These are phyloP conservation scores for Rhizophagus prolifer DNA, from an alignment of 192 early-diverging fungal genomes.

Conservation along the genomic window DNA sequence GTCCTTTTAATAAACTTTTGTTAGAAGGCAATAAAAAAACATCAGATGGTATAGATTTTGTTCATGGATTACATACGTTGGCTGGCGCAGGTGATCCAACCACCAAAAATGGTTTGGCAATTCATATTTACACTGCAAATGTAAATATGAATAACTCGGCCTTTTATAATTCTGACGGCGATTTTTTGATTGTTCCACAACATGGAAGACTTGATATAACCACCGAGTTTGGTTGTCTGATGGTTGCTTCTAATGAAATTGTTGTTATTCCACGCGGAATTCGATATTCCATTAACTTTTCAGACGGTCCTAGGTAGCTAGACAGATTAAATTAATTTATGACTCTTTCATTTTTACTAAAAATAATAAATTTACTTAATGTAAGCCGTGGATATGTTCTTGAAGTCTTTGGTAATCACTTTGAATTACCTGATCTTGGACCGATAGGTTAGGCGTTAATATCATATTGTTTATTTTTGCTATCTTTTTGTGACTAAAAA, in stretches of 20 bases:
- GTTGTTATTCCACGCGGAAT: slow-evolving; percentile 92
- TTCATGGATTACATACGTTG: slow-evolving; percentile 80
- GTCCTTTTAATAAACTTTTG: slow-evolving; percentile 71
- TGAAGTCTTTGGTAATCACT: slow-evolving; percentile 87
- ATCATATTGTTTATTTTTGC: neutral
- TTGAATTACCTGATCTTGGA: slow-evolving; percentile 93
- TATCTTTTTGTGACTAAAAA: neutral
- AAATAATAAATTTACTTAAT: neutral
- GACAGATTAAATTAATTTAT: neutral
- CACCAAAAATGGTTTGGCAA: slow-evolving; percentile 74
- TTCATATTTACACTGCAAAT: slow-evolving; percentile 82
- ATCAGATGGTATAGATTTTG: slow-evolving; percentile 61
- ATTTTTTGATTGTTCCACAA: slow-evolving; percentile 93
- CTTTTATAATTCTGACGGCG: slow-evolving; percentile 91
- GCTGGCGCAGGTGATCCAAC: slow-evolving; percentile 84
- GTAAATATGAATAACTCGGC: slow-evolving; percentile 73
- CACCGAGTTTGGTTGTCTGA: slow-evolving; percentile 87
- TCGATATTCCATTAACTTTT: slow-evolving; percentile 75
- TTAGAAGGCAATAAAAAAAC: slow-evolving; percentile 27
- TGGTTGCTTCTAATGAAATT: slow-evolving; percentile 88
- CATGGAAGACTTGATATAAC: slow-evolving; percentile 83
- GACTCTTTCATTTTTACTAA: neutral
- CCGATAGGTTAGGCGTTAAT: slow-evolving; percentile 68
- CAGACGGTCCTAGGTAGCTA: slow-evolving; percentile 71
- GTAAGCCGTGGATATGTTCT: slow-evolving; percentile 81